These are phyloP conservation scores for Lactarius quietus DNA, from an alignment of 768 basidiomycete species.

Conservation along the genomic window DNA sequence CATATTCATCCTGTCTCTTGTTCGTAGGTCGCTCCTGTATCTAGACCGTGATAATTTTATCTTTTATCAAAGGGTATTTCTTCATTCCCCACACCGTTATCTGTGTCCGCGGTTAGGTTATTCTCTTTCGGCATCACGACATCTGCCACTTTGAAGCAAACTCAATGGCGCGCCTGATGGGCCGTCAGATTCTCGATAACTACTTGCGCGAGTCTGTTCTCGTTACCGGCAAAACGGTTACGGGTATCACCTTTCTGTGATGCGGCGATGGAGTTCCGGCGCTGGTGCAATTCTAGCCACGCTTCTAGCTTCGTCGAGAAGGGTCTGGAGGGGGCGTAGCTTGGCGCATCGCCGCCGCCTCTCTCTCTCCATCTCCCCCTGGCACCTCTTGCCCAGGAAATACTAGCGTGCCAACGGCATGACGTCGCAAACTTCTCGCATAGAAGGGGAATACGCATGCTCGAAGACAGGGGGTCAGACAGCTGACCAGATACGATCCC, in stretches of 20 bases:
- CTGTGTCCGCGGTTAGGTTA: not conserved
- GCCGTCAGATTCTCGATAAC: conserved; percentile 7
- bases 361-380: not conserved
- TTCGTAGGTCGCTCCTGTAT: conserved; percentile 24
- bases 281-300: not conserved
- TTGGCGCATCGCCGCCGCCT: not conserved
- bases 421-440: not conserved
- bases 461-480: not conserved
- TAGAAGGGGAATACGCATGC: not conserved
- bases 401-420: conserved; percentile 1
- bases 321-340: conserved; percentile 3
- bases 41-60: conserved; percentile 25
- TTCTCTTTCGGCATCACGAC: conserved; percentile 11
- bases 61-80: conserved; percentile 10
- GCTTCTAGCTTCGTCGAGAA: conserved; percentile 12
- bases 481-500: conserved; percentile 12
- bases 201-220: conserved; percentile 16
- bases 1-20: conserved; percentile 17
- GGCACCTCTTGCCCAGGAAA: conserved; percentile 1
- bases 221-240: conserved; percentile 15
- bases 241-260: conserved; percentile 19
- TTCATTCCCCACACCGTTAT: not conserved
- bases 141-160: conserved; percentile 17
- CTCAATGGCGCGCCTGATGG: conserved; percentile 14
- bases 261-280: not conserved